phyloP scores from a whole-genome alignment of 176 grass and related monocot genomes.

The Ananas comosus region DNA sequence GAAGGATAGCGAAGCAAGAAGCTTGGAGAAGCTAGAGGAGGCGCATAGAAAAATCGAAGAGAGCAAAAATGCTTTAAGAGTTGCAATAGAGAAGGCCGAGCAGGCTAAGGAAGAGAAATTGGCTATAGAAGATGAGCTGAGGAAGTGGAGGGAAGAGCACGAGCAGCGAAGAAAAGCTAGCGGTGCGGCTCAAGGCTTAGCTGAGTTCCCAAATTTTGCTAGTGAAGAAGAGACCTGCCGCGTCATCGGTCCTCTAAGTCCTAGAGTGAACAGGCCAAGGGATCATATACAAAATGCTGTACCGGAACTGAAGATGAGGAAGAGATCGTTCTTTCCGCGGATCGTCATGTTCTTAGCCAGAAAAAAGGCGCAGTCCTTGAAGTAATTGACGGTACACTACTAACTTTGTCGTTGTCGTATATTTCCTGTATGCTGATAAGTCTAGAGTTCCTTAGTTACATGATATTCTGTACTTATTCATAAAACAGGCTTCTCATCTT shows the following conservation, averaged over 20 bases:
- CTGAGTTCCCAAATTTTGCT: conserved; percentile 18
- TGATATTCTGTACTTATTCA: too few relatives aligned
- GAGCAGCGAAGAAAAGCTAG: conserved; percentile 24
- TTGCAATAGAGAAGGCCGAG: conserved; percentile 44
- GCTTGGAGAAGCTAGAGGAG: conserved; percentile 33
- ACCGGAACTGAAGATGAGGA: conserved; percentile 16
- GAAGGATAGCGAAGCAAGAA: conserved; percentile 57
- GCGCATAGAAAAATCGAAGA: conserved; percentile 36
- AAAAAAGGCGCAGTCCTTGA: conserved; percentile 48
- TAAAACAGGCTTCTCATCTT: too few relatives aligned
- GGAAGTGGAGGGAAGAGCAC: conserved; percentile 39
- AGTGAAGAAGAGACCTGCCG: conserved; percentile 5
- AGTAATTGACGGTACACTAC: conserved; percentile 5
- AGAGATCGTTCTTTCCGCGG: conserved; percentile 45
- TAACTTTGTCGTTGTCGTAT: neutral
- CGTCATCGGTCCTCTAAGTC: conserved; percentile 5
- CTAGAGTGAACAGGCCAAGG: conserved; percentile 21
- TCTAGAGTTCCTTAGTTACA: conserved; percentile 28
- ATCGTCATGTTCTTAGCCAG: conserved; percentile 46
- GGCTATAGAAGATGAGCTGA: conserved; percentile 51
- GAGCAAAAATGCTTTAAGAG: conserved; percentile 26
- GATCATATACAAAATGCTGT: conserved; percentile 22
- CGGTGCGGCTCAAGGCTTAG: conserved; percentile 4
- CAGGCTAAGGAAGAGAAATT: conserved; percentile 34
- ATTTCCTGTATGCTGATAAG: too few relatives aligned